These are phyloP conservation scores for Neophaeococcomyces mojaviensis DNA, from an alignment of 2,329 filamentous ascomycete genomes.

Conservation along the genomic window DNA sequence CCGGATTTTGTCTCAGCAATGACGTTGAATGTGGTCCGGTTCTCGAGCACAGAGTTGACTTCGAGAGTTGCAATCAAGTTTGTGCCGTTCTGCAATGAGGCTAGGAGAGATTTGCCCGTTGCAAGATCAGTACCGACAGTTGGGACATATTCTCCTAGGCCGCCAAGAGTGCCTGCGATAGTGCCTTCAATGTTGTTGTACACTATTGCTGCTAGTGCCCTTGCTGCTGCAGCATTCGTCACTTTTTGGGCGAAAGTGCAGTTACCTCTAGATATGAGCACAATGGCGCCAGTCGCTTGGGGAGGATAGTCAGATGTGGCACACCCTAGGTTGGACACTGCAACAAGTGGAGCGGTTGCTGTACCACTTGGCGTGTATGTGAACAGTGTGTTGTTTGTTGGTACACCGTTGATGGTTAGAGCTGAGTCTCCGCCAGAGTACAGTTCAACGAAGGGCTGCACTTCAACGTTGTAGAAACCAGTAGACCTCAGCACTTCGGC, in stretches of 20 bases:
- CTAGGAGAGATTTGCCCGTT: conserved; percentile 51
- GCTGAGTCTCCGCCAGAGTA: conserved; percentile 15
- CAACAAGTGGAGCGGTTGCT: conserved; percentile 47
- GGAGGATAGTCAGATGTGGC: conserved; percentile 52
- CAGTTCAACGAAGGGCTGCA: conserved; percentile 53
- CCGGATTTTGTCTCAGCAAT: conserved; percentile 54
- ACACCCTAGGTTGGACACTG: conserved; percentile 59
- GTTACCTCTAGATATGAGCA: conserved; percentile 60
- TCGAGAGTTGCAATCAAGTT: conserved; percentile 30
- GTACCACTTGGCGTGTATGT: conserved; percentile 59
- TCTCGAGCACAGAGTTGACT: conserved; percentile 40
- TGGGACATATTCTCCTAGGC: conserved; percentile 50
- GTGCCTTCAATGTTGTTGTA: conserved; percentile 63
- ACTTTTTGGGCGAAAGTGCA: conserved; percentile 69
- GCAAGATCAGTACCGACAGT: conserved; percentile 59
- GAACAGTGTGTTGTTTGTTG: conserved; percentile 51
- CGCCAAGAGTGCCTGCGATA: conserved; percentile 62
- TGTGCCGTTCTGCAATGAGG: conserved; percentile 43
- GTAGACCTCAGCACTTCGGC: conserved; percentile 43
- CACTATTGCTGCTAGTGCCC: conserved; percentile 63
- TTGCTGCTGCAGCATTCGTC: conserved; percentile 57
- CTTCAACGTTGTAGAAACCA: conserved; percentile 30
- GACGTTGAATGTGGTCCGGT: conserved; percentile 48
- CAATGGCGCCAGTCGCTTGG: conserved; percentile 55
- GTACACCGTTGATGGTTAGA: conserved; percentile 48